Evolutionary conservation across 148 eudicot species (phyloP).

Genomic region (Limonium bicolor): DNA sequence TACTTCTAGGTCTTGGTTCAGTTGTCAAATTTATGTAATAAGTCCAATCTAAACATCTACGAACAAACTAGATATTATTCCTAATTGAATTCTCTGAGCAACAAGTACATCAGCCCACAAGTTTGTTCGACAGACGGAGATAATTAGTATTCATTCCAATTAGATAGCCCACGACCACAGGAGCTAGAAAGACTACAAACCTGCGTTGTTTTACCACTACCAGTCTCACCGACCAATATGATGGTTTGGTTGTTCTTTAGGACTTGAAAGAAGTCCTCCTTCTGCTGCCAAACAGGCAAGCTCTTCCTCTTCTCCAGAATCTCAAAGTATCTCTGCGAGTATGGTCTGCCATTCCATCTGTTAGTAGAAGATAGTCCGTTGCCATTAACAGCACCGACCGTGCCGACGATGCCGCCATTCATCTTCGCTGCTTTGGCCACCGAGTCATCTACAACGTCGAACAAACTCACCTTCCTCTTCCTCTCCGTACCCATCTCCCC

Average conservation of each 20-base stretch:
- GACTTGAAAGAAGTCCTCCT: slow-evolving; percentile 63
- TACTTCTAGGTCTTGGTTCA: too few species aligned
- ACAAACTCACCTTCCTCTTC: slow-evolving; percentile 84
- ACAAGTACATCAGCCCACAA: too few species aligned
- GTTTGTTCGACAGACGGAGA: too few species aligned
- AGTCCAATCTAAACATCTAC: too few species aligned
- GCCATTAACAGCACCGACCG: slow-evolving; percentile 6
- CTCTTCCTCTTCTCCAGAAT: slow-evolving; percentile 82
- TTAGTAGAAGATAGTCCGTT: slow-evolving; percentile 17
- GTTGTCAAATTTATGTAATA: too few species aligned
- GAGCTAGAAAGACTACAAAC: slow-evolving; percentile 16
- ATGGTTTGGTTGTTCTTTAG: slow-evolving; percentile 47
- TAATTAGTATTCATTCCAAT: too few species aligned
- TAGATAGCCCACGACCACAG: not conserved
- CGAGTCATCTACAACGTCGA: slow-evolving; percentile 76
- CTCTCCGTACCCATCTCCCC: slow-evolving; percentile 64
- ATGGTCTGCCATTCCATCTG: slow-evolving; percentile 62
- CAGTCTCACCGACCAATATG: slow-evolving; percentile 91
- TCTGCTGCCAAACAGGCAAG: slow-evolving; percentile 93
- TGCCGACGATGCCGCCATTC: slow-evolving; percentile 20
- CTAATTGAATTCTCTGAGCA: too few species aligned
- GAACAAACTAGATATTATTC: too few species aligned
- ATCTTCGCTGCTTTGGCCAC: slow-evolving; percentile 12
- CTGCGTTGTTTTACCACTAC: slow-evolving; percentile 99
- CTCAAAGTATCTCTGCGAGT: slow-evolving; percentile 51